phyloP scores from a whole-genome alignment of 1,139 yeast species.

The Diutina scorzettiae region DNA sequence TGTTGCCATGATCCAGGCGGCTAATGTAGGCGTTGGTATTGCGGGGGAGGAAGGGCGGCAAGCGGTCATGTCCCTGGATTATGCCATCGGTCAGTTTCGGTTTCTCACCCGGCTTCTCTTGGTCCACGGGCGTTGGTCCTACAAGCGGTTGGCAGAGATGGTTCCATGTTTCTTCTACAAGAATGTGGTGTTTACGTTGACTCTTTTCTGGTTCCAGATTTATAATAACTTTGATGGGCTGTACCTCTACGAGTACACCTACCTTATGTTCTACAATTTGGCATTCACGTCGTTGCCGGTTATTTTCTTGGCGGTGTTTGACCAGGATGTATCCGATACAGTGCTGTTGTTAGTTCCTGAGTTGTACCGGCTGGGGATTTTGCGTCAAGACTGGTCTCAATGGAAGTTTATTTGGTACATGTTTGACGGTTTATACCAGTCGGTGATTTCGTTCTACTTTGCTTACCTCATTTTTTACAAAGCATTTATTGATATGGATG shows the following conservation, averaged over 20 bases:
- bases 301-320: constrained; percentile 45
- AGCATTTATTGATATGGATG: constrained; percentile 36
- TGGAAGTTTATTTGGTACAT: constrained; percentile 42
- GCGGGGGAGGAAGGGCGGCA: constrained; percentile 63
- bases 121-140: constrained; percentile 59
- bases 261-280: constrained; percentile 52
- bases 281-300: constrained; percentile 56
- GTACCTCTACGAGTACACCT: constrained; percentile 49
- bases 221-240: constrained; percentile 49
- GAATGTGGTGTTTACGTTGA: constrained; percentile 47
- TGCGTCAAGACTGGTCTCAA: constrained; percentile 42
- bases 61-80: constrained; percentile 58
- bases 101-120: constrained; percentile 40
- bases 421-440: constrained; percentile 49
- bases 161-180: constrained; percentile 55
- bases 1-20: constrained; percentile 60
- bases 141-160: constrained; percentile 51
- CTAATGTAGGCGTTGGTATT: constrained; percentile 55
- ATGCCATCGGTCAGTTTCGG: constrained; percentile 54
- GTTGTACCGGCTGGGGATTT: constrained; percentile 41
- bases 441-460: constrained; percentile 43
- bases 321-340: constrained; percentile 50
- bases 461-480: constrained; percentile 38
- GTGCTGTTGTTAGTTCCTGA: constrained; percentile 49
- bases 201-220: constrained; percentile 53